Evolutionary conservation across 768 basidiomycete species (phyloP).

Genomic region (Podaxis carcinomalis): DNA sequence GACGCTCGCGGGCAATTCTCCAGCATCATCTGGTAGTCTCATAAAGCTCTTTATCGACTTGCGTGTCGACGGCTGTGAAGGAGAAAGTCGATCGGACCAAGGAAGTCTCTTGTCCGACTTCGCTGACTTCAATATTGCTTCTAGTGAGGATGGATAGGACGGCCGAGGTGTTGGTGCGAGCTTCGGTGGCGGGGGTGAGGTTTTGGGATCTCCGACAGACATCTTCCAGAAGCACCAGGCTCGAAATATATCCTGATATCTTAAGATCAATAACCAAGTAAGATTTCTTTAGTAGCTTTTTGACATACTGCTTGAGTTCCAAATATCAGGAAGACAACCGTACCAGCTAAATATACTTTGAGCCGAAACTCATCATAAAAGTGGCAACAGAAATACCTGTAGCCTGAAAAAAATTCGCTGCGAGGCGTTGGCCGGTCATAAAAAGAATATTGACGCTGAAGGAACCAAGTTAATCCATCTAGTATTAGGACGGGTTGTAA

Average conservation of each 20-base stretch:
- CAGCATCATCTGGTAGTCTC: neutral
- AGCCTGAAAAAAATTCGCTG: constrained; percentile 29
- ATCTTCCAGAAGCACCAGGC: constrained; percentile 30
- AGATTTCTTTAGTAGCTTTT: neutral
- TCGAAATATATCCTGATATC: constrained; percentile 25
- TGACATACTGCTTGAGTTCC: constrained; percentile 29
- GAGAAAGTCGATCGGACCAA: neutral
- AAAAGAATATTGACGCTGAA: constrained; percentile 26
- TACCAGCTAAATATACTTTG: constrained; percentile 22
- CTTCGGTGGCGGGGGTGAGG: neutral
- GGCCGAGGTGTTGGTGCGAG: neutral
- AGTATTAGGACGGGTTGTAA: neutral
- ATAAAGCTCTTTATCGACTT: neutral
- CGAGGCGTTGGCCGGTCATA: constrained; percentile 18
- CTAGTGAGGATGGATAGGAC: neutral
- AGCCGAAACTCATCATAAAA: neutral
- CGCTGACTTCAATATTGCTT: neutral
- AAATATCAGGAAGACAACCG: constrained; percentile 32
- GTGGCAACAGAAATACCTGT: constrained; percentile 20
- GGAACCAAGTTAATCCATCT: neutral
- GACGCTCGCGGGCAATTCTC: neutral
- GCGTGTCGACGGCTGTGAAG: constrained; percentile 1
- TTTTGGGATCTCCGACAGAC: neutral
- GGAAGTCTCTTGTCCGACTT: neutral
- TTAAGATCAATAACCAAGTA: neutral